A percentile compares a stretch with the other conserved stretches of the same genome.
Evolutionary conservation across 2,329 filamentous ascomycete species (phyloP).

Genomic region (Arthroderma sp.): DNA sequence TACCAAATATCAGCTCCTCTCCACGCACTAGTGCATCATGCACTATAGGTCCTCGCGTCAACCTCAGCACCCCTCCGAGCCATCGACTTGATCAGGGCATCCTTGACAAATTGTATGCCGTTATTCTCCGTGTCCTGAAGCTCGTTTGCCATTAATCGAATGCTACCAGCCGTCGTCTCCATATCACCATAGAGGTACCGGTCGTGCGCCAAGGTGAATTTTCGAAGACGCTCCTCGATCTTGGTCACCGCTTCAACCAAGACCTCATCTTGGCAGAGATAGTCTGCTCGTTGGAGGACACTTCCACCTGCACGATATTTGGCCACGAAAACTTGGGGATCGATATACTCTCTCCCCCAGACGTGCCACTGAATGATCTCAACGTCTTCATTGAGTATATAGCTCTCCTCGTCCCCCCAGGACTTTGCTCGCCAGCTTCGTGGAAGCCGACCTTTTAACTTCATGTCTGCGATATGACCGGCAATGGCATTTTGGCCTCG

Average conservation of each 20-base stretch:
- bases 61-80: too few species aligned
- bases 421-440: slow-evolving; percentile 8
- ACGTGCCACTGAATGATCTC: slow-evolving; percentile 13
- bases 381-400: slow-evolving; percentile 10
- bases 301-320: slow-evolving; percentile 10
- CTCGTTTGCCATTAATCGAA: too few species aligned
- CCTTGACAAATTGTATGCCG: too few species aligned
- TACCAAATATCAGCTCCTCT: too few species aligned
- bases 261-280: slow-evolving; percentile 7
- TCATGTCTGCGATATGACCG: slow-evolving; percentile 9
- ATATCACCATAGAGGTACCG: too few species aligned
- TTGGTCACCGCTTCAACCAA: slow-evolving; percentile 1
- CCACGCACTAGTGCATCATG: too few species aligned
- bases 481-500: slow-evolving; percentile 3
- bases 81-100: too few species aligned
- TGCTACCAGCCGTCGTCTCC: too few species aligned
- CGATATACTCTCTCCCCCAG: slow-evolving; percentile 7
- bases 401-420: slow-evolving; percentile 3
- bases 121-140: too few species aligned
- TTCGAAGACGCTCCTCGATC: too few species aligned
- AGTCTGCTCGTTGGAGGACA: slow-evolving; percentile 7
- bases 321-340: slow-evolving; percentile 8
- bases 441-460: slow-evolving; percentile 4
- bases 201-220: too few species aligned
- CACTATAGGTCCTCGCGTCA: too few species aligned